A percentile compares a stretch with the other conserved stretches of the same genome.
These are phyloP conservation scores for Funneliformis caledonium DNA, from an alignment of 371 early-diverging fungal genomes.

Conservation along the genomic window DNA sequence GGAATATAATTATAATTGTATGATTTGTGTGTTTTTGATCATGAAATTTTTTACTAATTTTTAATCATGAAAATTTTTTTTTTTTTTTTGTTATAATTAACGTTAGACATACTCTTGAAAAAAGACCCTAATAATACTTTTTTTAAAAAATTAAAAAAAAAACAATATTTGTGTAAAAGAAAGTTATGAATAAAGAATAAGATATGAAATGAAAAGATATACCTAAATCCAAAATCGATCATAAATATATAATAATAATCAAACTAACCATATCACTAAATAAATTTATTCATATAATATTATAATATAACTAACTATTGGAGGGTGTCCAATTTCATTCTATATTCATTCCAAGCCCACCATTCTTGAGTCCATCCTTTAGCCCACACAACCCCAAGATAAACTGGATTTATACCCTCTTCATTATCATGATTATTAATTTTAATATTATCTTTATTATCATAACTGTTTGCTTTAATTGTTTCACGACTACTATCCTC, in stretches of 20 bases:
- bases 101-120: not conserved
- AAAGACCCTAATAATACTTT: not conserved
- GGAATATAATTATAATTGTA: not conserved
- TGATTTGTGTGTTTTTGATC: not conserved
- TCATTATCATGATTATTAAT: slow-evolving; percentile 6
- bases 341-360: slow-evolving; percentile 40
- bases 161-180: no score
- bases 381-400: slow-evolving; percentile 37
- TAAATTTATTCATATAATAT: not conserved
- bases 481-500: not conserved
- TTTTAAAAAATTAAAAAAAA: not conserved
- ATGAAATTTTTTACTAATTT: no score
- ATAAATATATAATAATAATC: not conserved
- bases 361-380: slow-evolving; percentile 40
- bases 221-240: no score
- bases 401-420: slow-evolving; percentile 7
- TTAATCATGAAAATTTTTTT: not conserved
- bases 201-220: not conserved
- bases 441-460: not conserved
- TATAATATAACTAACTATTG: not conserved
- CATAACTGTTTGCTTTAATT: not conserved
- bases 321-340: slow-evolving; percentile 37
- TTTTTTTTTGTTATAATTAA: not conserved
- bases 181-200: not conserved
- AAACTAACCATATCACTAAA: not conserved